A percentile compares a stretch with the other conserved stretches of the same genome.
Conservation (phyloP, 2,329 filamentous ascomycete genomes). For the Alternaria sp. region DNA sequence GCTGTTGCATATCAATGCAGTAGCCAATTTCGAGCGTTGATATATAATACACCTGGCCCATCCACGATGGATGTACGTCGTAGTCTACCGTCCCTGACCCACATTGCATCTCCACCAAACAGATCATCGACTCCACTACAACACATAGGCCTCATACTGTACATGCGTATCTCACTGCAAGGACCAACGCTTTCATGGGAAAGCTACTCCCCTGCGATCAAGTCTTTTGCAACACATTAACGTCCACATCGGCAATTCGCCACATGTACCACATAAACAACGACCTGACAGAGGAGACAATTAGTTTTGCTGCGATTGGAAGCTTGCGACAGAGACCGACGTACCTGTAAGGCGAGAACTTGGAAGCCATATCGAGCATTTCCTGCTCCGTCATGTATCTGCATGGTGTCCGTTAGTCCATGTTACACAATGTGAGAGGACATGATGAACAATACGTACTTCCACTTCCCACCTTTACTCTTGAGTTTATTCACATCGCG, state of each 20-base stretch:
- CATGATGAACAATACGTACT: slow-evolving; percentile 49
- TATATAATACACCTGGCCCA: not conserved
- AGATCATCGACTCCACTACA: not conserved
- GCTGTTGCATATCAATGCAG: not conserved
- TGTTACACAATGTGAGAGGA: not conserved
- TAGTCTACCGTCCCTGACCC: not conserved
- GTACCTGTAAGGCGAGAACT: slow-evolving; percentile 80
- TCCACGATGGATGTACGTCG: not conserved
- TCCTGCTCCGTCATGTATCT: slow-evolving; percentile 89
- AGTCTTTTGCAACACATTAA: slow-evolving; percentile 56
- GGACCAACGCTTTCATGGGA: not conserved
- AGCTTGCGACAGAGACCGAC: slow-evolving; percentile 30
- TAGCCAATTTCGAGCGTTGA: not conserved
- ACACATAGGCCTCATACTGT: not conserved
- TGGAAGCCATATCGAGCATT: slow-evolving; percentile 81
- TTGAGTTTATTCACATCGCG: slow-evolving; percentile 85
- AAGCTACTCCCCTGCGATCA: not conserved
- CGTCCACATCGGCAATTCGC: slow-evolving; percentile 80
- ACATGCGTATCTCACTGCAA: not conserved
- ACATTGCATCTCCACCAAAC: not conserved
- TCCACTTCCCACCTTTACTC: slow-evolving; percentile 84
- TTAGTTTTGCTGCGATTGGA: slow-evolving; percentile 6
- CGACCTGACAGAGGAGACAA: slow-evolving; percentile 59
- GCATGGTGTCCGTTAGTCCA: not conserved
- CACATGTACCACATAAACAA: slow-evolving; percentile 99